Base-by-base conservation (phyloP, 2,329 filamentous ascomycete species). In the Hymenoscyphus fructigenus region DNA sequence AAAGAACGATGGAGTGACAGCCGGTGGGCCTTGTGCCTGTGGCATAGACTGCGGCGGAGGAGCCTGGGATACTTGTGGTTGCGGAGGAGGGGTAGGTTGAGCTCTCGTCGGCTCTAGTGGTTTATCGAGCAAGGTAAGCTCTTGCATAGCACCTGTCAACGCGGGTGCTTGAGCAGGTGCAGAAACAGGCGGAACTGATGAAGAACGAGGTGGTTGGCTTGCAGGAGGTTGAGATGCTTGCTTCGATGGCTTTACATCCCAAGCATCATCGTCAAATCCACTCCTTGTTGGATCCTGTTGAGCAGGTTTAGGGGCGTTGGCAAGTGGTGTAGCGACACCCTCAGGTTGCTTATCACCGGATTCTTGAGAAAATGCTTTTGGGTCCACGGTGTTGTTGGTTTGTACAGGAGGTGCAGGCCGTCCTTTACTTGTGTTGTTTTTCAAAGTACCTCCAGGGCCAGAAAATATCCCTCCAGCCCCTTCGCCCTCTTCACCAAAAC, bases 201-300 rank as follows among this genome's bases (percentile, higher is more conserved):
- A 72, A 26, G 82, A 71, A 36, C 79, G 75, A 58, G 82, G 75
- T 57, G 79, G 71, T 38, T 78, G 61, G 50, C 67, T 65, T 76
- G 69, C 55, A 44, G 78, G 66, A 70, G 79, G 69, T 69, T 76
- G 64, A 60, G 77, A 68, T 69, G 73, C 69, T 60, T 88, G 85
- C 75, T 88, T 90, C 15, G 90, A 85, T 20, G 92, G 91, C 79
- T 97, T 97, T 59, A 97, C 90, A 73, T 96, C 92, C 95, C 95
- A 99, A 9, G 95, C 95, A 80, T 98, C 92, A 74, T 98, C 95
- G 60, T 99, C 95, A 74, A 98, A 98, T 2, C 92, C 92, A 65
- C 82, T 80, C 53, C 78, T 73, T 41, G 78, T 77, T 60, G 80
- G 80, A 65, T 85, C 82, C 44, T 83, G 80, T 44, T 79, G 76